Evolutionary conservation across 345 rosid species (phyloP).

Genomic region (Laguncularia racemosa): DNA sequence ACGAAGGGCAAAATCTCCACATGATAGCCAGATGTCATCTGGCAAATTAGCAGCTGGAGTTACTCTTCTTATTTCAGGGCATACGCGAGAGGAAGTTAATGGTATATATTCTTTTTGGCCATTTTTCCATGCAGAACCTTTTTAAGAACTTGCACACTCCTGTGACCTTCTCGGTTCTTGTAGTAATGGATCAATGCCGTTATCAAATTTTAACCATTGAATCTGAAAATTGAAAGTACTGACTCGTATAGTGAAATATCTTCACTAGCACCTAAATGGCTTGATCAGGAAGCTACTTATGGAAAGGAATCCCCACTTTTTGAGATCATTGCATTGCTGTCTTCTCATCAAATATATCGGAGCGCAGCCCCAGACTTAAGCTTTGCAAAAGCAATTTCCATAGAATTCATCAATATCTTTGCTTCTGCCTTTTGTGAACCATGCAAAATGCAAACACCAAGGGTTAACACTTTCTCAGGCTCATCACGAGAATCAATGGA

Average conservation of each 20-base stretch:
- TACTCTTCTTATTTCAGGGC: too few species aligned
- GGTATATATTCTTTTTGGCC: too few species aligned
- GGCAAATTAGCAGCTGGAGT: too few species aligned
- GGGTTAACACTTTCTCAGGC: slow-evolving; percentile 46
- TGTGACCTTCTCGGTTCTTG: slow-evolving; percentile 47
- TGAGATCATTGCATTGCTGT: slow-evolving; percentile 29
- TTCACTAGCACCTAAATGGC: slow-evolving; percentile 16
- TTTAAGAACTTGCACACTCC: too few species aligned
- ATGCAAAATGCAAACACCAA: slow-evolving; percentile 52
- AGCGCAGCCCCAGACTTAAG: slow-evolving; percentile 46
- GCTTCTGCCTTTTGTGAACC: slow-evolving; percentile 50
- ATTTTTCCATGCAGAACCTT: too few species aligned
- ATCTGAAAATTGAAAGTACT: slow-evolving; percentile 24
- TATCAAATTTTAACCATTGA: slow-evolving; percentile 48
- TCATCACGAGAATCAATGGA: slow-evolving; percentile 42
- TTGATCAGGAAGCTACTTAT: slow-evolving; percentile 19
- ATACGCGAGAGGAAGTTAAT: too few species aligned
- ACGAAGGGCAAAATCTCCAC: too few species aligned
- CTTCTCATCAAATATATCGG: slow-evolving; percentile 53
- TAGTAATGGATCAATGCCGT: slow-evolving; percentile 53
- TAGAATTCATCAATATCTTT: slow-evolving; percentile 32
- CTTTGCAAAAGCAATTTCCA: slow-evolving; percentile 49
- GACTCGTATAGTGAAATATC: slow-evolving; percentile 1
- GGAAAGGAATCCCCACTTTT: slow-evolving; percentile 20
- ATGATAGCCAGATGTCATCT: too few species aligned